phyloP scores from a whole-genome alignment of 1,139 yeast species.

The Meyerozyma carpophila region DNA sequence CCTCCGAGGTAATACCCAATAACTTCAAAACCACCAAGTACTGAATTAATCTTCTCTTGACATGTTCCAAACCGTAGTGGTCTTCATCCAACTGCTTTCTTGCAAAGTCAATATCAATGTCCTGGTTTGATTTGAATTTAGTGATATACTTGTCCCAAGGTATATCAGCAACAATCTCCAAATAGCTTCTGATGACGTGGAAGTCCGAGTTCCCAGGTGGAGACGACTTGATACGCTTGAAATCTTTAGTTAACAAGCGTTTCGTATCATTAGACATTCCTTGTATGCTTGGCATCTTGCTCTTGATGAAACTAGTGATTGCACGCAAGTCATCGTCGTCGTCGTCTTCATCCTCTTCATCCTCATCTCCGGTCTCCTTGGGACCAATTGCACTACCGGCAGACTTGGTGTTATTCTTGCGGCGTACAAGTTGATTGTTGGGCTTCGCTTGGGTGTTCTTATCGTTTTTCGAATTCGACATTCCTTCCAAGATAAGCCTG shows the following conservation, averaged over 20 bases:
- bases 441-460: not conserved
- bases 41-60: constrained; percentile 76
- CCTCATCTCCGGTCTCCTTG: constrained; percentile 12
- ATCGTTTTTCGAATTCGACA: constrained; percentile 26
- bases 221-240: constrained; percentile 55
- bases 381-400: constrained; percentile 6
- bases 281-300: constrained; percentile 40
- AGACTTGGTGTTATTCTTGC: constrained; percentile 6
- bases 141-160: constrained; percentile 50
- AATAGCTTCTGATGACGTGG: constrained; percentile 65
- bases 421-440: constrained; percentile 13
- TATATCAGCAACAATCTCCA: constrained; percentile 64
- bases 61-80: constrained; percentile 80
- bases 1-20: constrained; percentile 40
- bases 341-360: constrained; percentile 30
- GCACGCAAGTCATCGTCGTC: constrained; percentile 43
- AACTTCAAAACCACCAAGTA: constrained; percentile 75
- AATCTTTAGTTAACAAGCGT: constrained; percentile 57
- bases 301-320: constrained; percentile 39
- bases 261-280: constrained; percentile 46
- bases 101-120: constrained; percentile 52
- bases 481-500: constrained; percentile 48
- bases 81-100: constrained; percentile 63
- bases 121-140: constrained; percentile 33
- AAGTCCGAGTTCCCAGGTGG: constrained; percentile 65